Conservation (phyloP, 768 basidiomycete species). For the Lentinus brumalis region DNA sequence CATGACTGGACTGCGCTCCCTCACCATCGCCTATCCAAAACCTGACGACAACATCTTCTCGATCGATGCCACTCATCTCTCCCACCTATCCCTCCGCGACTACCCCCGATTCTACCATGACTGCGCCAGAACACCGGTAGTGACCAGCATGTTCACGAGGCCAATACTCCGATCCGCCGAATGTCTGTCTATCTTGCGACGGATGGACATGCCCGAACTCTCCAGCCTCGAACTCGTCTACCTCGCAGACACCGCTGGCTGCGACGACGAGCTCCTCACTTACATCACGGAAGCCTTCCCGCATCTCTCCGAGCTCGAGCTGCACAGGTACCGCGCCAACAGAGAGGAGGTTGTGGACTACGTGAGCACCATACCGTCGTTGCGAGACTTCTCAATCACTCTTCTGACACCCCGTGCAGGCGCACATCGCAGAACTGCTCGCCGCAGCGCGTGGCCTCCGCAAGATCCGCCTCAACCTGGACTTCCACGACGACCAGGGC, state of each 20-base stretch:
- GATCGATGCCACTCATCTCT: not conserved
- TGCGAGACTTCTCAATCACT: not conserved
- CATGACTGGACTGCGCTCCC: not conserved
- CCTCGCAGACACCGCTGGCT: not conserved
- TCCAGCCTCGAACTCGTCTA: slow-evolving; percentile 4
- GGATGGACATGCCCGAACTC: not conserved
- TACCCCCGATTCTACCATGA: not conserved
- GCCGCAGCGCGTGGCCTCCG: not conserved
- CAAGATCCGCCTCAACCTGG: not conserved
- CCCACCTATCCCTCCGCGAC: slow-evolving; percentile 4
- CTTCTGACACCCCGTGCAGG: not conserved
- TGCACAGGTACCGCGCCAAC: not conserved
- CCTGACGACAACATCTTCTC: slow-evolving; percentile 5
- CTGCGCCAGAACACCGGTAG: too few species aligned
- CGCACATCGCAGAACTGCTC: not conserved
- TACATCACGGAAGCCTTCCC: not conserved
- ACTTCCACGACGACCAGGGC: not conserved
- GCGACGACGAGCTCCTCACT: not conserved
- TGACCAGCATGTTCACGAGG: too few species aligned
- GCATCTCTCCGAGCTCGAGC: not conserved
- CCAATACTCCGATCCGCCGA: not conserved
- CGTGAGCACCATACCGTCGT: not conserved
- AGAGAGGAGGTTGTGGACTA: not conserved
- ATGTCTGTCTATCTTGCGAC: not conserved
- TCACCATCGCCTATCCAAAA: not conserved